Conservation (phyloP, 805 yeast genomes). For the Saccharomycopsis fodiens region DNA sequence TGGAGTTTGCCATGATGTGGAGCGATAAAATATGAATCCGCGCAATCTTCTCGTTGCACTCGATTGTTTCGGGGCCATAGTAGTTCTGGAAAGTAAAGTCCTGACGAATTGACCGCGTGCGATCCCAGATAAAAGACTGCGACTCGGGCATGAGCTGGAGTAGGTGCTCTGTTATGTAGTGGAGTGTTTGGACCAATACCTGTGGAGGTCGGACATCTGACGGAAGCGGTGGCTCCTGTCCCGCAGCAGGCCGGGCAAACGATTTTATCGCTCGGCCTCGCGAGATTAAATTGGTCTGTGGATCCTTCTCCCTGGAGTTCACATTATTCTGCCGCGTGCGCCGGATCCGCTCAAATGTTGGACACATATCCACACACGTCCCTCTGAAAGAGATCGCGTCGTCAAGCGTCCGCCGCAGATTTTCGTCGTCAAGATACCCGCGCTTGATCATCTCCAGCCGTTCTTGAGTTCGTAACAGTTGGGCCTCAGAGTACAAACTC, state of each 20-base stretch:
- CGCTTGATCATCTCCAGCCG: slow-evolving; percentile 68
- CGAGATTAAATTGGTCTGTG: slow-evolving; percentile 46
- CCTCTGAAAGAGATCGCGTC: slow-evolving; percentile 89
- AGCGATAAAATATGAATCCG: slow-evolving; percentile 76
- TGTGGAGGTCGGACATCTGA: slow-evolving; percentile 95
- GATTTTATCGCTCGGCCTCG: slow-evolving; percentile 70
- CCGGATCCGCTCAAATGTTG: slow-evolving; percentile 82
- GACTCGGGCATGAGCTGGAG: slow-evolving; percentile 68
- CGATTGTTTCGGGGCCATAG: slow-evolving; percentile 88
- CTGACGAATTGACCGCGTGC: slow-evolving; percentile 93
- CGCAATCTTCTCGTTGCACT: slow-evolving; percentile 86
- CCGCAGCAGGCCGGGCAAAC: slow-evolving; percentile 95
- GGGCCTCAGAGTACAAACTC: slow-evolving; percentile 67
- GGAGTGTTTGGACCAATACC: slow-evolving; percentile 55
- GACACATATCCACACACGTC: slow-evolving; percentile 91
- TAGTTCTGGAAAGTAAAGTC: slow-evolving; percentile 95
- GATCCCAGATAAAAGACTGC: slow-evolving; percentile 92
- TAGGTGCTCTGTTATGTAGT: slow-evolving; percentile 60
- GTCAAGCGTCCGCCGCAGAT: slow-evolving; percentile 68
- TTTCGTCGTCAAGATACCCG: slow-evolving; percentile 84
- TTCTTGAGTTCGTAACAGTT: slow-evolving; percentile 65
- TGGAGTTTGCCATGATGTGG: slow-evolving; percentile 72
- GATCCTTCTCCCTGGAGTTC: slow-evolving; percentile 65
- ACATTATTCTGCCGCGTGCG: slow-evolving; percentile 85
- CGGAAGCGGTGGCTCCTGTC: slow-evolving; percentile 96